These are phyloP conservation scores for Phytopythium ostracodes DNA, from an alignment of 352 stramenopile species.

Conservation along the genomic window DNA sequence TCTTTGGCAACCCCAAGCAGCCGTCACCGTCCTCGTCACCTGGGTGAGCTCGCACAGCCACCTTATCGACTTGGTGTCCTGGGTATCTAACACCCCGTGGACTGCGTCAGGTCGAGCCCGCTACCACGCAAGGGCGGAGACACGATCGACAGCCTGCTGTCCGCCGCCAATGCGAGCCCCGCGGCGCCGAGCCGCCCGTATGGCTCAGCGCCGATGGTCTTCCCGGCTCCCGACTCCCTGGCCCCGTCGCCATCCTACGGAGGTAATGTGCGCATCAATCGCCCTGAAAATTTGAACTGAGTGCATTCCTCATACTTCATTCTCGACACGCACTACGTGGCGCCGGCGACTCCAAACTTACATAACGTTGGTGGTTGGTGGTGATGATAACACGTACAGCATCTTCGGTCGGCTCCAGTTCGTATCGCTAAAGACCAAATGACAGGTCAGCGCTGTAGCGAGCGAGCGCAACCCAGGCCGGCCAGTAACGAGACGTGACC, in stretches of 20 bases:
- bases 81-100: neutral
- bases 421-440: neutral
- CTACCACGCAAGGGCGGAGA: constrained; percentile 22
- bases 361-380: neutral
- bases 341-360: neutral
- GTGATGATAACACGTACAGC: neutral
- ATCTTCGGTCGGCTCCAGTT: neutral
- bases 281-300: neutral
- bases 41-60: constrained; percentile 8
- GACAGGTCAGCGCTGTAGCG: neutral
- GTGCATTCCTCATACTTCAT: constrained; percentile 2
- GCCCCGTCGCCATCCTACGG: neutral
- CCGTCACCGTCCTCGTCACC: constrained; percentile 17
- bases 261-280: neutral
- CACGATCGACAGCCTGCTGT: constrained; percentile 49
- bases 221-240: neutral
- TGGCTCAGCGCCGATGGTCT: constrained; percentile 3
- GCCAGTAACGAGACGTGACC: neutral
- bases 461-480: neutral
- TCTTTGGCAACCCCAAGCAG: constrained; percentile 57
- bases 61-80: neutral
- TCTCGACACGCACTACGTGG: neutral
- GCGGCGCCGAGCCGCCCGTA: neutral
- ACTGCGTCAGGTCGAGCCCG: neutral
- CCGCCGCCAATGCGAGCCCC: neutral